Conservation (phyloP, 1,139 yeast species). For the Magnusiomyces fungicola region DNA sequence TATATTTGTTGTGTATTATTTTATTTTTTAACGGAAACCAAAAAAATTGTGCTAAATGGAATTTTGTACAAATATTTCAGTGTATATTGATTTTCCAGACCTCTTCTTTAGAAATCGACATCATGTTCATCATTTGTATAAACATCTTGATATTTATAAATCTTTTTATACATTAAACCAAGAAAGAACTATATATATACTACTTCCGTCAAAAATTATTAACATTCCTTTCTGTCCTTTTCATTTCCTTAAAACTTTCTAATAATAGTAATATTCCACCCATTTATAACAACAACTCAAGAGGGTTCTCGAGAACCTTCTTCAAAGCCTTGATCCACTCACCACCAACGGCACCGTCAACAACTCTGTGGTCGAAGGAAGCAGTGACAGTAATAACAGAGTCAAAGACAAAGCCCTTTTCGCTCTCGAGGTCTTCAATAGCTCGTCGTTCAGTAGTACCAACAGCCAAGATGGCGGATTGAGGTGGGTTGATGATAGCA, state of each 20-base stretch:
- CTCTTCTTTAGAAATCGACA: no score
- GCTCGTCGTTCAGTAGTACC: constrained; percentile 93
- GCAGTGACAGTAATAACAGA: constrained; percentile 89
- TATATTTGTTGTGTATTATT: no score
- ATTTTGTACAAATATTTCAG: no score
- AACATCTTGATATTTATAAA: no score
- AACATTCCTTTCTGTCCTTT: background rate
- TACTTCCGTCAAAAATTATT: no score
- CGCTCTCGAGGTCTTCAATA: constrained; percentile 84
- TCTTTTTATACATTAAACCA: no score
- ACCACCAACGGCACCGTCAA: constrained; percentile 98
- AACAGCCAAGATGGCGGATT: constrained; percentile 85
- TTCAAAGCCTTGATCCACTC: constrained; percentile 93
- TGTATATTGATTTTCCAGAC: no score
- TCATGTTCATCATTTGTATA: no score
- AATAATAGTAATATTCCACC: background rate
- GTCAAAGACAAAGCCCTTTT: constrained; percentile 86
- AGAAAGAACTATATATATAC: no score
- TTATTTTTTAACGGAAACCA: no score
- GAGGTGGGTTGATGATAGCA: constrained; percentile 97
- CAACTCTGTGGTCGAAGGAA: constrained; percentile 94
- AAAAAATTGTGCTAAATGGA: no score
- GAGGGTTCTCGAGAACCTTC: constrained; percentile 88
- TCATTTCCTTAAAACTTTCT: background rate
- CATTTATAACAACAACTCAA: constrained; percentile 69